Conservation (phyloP, 345 rosid species). For the Bruguiera gymnorhiza region DNA sequence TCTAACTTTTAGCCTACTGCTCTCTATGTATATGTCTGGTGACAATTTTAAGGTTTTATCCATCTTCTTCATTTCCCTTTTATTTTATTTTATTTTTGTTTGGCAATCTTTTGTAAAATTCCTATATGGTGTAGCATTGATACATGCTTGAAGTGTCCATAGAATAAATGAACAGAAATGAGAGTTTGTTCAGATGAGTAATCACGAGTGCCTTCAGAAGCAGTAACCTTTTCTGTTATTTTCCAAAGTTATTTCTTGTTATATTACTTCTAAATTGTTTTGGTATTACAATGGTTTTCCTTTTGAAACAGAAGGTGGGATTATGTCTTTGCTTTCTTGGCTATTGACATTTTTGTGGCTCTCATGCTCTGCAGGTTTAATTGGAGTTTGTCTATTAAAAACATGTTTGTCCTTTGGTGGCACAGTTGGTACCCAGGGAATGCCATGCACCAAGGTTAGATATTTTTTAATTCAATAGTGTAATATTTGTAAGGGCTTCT, state of each 20-base stretch:
- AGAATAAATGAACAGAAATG: not conserved
- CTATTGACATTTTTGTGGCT: not conserved
- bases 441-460: slow-evolving; percentile 20
- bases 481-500: slow-evolving; percentile 23
- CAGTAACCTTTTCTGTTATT: not conserved
- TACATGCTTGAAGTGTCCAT: not conserved
- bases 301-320: not conserved
- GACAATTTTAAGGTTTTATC: not conserved
- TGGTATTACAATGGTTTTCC: not conserved
- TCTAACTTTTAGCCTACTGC: not conserved
- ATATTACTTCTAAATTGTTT: not conserved
- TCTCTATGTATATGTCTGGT: not conserved
- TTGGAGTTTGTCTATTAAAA: slow-evolving; percentile 11
- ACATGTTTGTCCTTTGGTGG: slow-evolving; percentile 6
- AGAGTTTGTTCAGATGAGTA: not conserved
- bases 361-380: slow-evolving; percentile 20
- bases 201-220: not conserved
- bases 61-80: not conserved
- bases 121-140: too few relatives aligned
- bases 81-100: too few relatives aligned
- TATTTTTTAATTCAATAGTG: slow-evolving; percentile 13
- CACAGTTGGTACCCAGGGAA: slow-evolving; percentile 15
- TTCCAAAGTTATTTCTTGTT: not conserved
- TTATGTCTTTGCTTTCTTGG: not conserved
- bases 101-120: too few relatives aligned